Evolutionary conservation across 2,329 filamentous ascomycete genomes (phyloP).

Genomic region (Penicillium oxalicum): DNA sequence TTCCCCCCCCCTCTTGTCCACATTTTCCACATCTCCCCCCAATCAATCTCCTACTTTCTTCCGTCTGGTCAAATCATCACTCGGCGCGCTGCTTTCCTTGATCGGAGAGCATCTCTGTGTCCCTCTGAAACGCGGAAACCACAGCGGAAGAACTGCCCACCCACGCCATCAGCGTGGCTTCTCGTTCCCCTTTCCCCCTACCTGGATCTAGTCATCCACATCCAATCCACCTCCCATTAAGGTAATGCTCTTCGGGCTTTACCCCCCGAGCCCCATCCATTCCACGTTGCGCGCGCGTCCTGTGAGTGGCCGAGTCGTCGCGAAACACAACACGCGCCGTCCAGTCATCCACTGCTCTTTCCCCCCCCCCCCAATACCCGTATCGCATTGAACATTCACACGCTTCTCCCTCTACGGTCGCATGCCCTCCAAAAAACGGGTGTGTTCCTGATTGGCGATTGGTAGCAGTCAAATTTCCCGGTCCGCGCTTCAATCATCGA

Average conservation of each 20-base stretch:
- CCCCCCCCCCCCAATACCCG: not conserved
- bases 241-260: constrained; percentile 8
- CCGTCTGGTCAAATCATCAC: constrained; percentile 15
- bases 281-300: constrained; percentile 18
- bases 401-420: not conserved
- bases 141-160: constrained; percentile 13
- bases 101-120: constrained; percentile 13
- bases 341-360: not conserved
- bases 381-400: not conserved
- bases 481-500: constrained; percentile 10
- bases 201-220: no score
- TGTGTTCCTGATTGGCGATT: constrained; percentile 8
- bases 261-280: constrained; percentile 11
- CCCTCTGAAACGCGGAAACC: constrained; percentile 11
- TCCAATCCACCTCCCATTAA: not conserved
- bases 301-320: constrained; percentile 10
- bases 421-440: constrained; percentile 5
- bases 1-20: constrained; percentile 4
- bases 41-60: not conserved
- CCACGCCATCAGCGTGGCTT: constrained; percentile 3
- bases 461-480: not conserved
- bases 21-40: constrained; percentile 1
- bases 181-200: constrained; percentile 3
- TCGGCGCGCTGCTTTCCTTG: not conserved
- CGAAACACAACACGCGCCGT: constrained; percentile 22